These are phyloP conservation scores for Fraxinus platypoda DNA, from an alignment of 305 asterid genomes.

Conservation along the genomic window DNA sequence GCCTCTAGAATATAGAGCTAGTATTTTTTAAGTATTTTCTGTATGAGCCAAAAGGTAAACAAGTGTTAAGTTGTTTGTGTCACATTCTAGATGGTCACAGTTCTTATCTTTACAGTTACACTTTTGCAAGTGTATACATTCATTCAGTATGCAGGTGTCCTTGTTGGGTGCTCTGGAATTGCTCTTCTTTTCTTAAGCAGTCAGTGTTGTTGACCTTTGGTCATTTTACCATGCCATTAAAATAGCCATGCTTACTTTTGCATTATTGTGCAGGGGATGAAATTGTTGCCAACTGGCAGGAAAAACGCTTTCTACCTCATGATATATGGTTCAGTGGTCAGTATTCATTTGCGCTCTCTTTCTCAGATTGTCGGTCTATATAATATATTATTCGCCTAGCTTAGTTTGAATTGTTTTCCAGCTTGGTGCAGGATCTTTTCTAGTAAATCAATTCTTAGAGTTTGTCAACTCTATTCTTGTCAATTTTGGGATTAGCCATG, in stretches of 20 bases:
- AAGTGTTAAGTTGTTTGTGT: not conserved
- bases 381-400: not conserved
- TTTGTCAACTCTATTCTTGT: constrained; percentile 63
- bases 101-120: not conserved
- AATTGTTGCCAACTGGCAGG: constrained; percentile 79
- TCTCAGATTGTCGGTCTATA: not conserved
- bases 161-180: not conserved
- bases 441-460: constrained; percentile 60
- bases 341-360: constrained; percentile 26
- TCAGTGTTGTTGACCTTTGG: not conserved
- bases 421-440: constrained; percentile 89
- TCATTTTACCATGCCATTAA: not conserved
- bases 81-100: not conserved
- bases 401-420: constrained; percentile 33
- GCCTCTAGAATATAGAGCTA: not conserved
- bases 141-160: not conserved
- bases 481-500: constrained; percentile 77
- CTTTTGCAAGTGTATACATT: not conserved
- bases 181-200: not conserved
- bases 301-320: constrained; percentile 75
- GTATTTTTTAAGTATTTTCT: not conserved
- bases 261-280: constrained; percentile 71
- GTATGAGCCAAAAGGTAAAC: not conserved
- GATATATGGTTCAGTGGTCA: constrained; percentile 73
- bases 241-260: not conserved